Evolutionary conservation across 257 asterid species (phyloP).

Genomic region (Nicotiana attenuata): DNA sequence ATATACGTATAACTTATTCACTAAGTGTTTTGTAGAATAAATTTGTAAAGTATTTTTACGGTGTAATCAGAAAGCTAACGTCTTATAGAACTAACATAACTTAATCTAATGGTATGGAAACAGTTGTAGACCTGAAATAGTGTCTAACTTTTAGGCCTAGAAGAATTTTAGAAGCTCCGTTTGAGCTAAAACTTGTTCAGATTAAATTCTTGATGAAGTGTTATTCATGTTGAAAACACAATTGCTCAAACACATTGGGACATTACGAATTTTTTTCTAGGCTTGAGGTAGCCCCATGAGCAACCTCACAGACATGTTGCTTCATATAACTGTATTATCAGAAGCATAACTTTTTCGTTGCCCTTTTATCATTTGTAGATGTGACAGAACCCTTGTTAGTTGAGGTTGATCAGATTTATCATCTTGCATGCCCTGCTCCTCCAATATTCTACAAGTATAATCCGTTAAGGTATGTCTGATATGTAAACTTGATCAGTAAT

Average conservation of each 20-base stretch:
- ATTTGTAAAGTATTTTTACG: background rate
- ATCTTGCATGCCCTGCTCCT: too few relatives aligned
- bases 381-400: too few relatives aligned
- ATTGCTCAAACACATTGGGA: background rate
- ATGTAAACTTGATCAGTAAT: background rate
- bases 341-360: too few relatives aligned
- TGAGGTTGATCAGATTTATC: too few relatives aligned
- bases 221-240: background rate
- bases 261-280: too few relatives aligned
- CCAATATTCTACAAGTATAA: constrained; percentile 92
- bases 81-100: background rate
- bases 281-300: too few relatives aligned
- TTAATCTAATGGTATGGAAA: background rate
- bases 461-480: constrained; percentile 67
- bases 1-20: background rate
- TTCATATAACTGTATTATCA: too few relatives aligned
- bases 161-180: background rate
- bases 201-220: background rate
- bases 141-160: background rate
- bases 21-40: background rate
- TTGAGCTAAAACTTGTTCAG: background rate
- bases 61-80: background rate
- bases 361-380: too few relatives aligned
- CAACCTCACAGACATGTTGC: too few relatives aligned
- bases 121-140: background rate